Percentiles rank a stretch among this genome's conserved stretches.
These are phyloP conservation scores for Colletotrichum sansevieriae DNA, from an alignment of 2,329 filamentous ascomycete species.

Conservation along the genomic window DNA sequence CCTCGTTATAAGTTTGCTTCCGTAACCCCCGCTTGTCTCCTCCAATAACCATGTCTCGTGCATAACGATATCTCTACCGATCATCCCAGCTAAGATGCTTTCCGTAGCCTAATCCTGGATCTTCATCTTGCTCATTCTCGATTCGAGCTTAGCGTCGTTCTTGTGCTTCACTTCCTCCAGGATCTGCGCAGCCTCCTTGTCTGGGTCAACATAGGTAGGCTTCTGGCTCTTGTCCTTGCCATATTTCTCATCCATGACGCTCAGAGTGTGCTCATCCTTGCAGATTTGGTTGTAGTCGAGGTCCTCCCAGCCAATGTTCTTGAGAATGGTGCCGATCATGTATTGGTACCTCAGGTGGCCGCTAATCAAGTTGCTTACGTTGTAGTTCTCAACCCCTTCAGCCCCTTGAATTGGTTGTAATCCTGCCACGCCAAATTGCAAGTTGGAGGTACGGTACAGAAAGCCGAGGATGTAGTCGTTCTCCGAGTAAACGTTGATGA, in stretches of 20 bases:
- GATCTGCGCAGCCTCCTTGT: slow-evolving; percentile 39
- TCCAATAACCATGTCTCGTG: slow-evolving; percentile 15
- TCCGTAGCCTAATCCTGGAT: slow-evolving; percentile 43
- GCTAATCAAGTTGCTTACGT: slow-evolving; percentile 74
- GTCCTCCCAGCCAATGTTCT: slow-evolving; percentile 77
- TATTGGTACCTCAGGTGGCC: slow-evolving; percentile 80
- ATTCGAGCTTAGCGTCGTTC: slow-evolving; percentile 42
- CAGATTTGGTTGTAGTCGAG: slow-evolving; percentile 59
- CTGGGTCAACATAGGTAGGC: slow-evolving; percentile 33
- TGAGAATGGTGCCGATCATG: slow-evolving; percentile 75
- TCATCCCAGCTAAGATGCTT: slow-evolving; percentile 39
- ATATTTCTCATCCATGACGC: slow-evolving; percentile 52
- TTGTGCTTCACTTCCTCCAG: slow-evolving; percentile 46
- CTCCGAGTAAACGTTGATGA: slow-evolving; percentile 92
- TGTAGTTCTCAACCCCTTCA: slow-evolving; percentile 74
- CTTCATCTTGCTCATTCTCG: slow-evolving; percentile 47
- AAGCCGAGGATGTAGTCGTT: slow-evolving; percentile 92
- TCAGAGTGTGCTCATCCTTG: slow-evolving; percentile 49
- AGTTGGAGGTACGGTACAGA: slow-evolving; percentile 84
- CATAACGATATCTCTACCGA: slow-evolving; percentile 33
- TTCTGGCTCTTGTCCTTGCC: slow-evolving; percentile 50
- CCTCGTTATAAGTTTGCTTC: slow-evolving; percentile 7
- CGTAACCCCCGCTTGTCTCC: slow-evolving; percentile 7
- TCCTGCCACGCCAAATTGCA: slow-evolving; percentile 87
- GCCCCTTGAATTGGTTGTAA: slow-evolving; percentile 80